phyloP scores from a whole-genome alignment of 1,139 yeast genomes.

The Magnusiomyces sp. region DNA sequence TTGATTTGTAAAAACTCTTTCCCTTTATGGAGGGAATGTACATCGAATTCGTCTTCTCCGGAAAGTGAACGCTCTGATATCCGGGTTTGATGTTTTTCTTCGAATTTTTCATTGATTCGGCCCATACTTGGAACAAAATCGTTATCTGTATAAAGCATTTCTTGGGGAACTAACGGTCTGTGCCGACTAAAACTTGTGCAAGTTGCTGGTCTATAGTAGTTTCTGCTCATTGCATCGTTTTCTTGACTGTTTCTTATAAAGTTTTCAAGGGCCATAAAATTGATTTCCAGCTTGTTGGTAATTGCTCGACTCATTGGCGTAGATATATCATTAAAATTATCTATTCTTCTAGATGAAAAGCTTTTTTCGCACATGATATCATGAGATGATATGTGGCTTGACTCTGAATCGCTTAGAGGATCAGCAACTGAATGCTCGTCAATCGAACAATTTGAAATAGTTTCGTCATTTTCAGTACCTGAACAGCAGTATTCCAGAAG shows the following conservation, averaged over 20 bases:
- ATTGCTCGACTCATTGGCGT: too few species aligned
- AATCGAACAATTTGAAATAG: too few species aligned
- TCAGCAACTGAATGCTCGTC: too few species aligned
- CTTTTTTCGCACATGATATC: too few species aligned
- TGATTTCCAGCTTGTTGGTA: slow-evolving; percentile 20
- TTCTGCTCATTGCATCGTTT: slow-evolving; percentile 3
- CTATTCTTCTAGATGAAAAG: too few species aligned
- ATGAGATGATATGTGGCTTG: too few species aligned
- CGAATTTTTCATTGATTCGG: background rate
- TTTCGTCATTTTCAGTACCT: too few species aligned
- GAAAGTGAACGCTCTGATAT: background rate
- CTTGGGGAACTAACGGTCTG: slow-evolving; percentile 13
- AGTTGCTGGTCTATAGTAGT: slow-evolving; percentile 10
- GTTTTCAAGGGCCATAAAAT: slow-evolving; percentile 34
- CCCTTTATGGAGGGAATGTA: background rate
- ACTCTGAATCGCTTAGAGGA: too few species aligned
- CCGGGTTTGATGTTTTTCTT: background rate
- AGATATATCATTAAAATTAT: too few species aligned
- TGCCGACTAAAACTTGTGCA: background rate
- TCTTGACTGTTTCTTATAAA: slow-evolving; percentile 24
- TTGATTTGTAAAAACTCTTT: slow-evolving; percentile 3
- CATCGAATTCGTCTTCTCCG: background rate
- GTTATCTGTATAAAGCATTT: slow-evolving; percentile 2
- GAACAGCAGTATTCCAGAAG: too few species aligned
- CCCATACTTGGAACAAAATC: background rate